These are phyloP conservation scores for Gossypium thurberi DNA, from an alignment of 345 rosid genomes.

Conservation along the genomic window DNA sequence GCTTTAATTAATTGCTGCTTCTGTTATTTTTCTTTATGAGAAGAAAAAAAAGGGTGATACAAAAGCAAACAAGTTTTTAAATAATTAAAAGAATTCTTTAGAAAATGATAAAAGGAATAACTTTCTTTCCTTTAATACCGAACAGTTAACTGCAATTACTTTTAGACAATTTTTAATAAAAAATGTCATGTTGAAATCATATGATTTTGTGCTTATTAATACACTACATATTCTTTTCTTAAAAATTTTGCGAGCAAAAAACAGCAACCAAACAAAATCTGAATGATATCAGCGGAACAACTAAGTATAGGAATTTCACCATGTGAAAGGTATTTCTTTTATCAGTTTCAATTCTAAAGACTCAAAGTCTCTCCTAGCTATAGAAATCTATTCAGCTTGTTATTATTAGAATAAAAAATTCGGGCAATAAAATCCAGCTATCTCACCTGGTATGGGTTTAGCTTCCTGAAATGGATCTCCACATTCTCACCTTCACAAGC, in stretches of 20 bases:
- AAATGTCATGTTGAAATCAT: background rate
- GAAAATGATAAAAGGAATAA: background rate
- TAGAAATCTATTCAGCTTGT: background rate
- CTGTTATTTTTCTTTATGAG: background rate
- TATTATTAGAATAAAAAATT: constrained; percentile 1
- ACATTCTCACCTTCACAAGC: constrained; percentile 51
- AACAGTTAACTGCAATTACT: constrained; percentile 7
- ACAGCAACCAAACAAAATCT: background rate
- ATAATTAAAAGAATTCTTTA: background rate
- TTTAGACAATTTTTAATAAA: background rate
- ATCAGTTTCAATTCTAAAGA: constrained; percentile 1
- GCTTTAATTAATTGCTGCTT: background rate
- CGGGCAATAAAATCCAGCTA: constrained; percentile 7
- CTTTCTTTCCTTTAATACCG: background rate
- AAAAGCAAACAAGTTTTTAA: background rate
- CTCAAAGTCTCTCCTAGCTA: background rate
- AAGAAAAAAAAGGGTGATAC: background rate
- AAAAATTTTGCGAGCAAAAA: background rate
- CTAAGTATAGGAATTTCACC: background rate
- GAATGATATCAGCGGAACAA: background rate
- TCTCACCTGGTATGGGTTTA: constrained; percentile 73
- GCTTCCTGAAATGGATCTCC: constrained; percentile 59
- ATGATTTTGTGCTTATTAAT: background rate
- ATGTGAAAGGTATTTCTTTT: background rate
- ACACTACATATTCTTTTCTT: background rate